phyloP scores from a whole-genome alignment of 768 basidiomycete species.

The Lactarius tabidus region DNA sequence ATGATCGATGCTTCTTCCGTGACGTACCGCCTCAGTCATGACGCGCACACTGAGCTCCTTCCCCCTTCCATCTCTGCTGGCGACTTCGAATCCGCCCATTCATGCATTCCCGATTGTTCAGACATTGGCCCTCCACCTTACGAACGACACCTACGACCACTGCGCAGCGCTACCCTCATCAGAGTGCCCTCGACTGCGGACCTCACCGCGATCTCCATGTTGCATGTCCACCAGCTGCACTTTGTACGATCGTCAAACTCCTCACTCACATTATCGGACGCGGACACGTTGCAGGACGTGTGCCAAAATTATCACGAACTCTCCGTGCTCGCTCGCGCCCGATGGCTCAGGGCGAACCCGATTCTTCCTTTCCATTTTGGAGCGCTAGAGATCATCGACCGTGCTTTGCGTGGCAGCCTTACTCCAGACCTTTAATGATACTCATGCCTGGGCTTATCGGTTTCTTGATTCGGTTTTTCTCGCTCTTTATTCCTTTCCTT shows the following conservation, averaged over 20 bases:
- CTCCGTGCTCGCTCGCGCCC: conserved; percentile 50
- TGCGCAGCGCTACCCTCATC: conserved; percentile 55
- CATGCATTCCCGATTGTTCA: conserved; percentile 36
- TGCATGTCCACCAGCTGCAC: conserved; percentile 61
- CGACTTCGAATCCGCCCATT: conserved; percentile 29
- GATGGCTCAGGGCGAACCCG: conserved; percentile 47
- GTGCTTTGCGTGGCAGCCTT: conserved; percentile 35
- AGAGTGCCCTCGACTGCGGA: conserved; percentile 47
- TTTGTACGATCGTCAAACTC: conserved; percentile 42
- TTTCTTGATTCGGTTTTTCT: conserved; percentile 6
- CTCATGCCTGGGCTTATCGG: not conserved
- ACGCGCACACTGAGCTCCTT: conserved; percentile 4
- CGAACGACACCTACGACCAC: conserved; percentile 43
- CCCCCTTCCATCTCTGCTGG: conserved; percentile 5
- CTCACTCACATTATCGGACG: conserved; percentile 34
- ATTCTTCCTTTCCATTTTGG: conserved; percentile 70
- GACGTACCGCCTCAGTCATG: conserved; percentile 22
- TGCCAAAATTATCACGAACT: conserved; percentile 68
- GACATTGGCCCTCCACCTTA: conserved; percentile 35
- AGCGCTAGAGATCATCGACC: conserved; percentile 60
- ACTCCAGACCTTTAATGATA: conserved; percentile 27
- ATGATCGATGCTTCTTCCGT: conserved; percentile 42
- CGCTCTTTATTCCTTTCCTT: not conserved
- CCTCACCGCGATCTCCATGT: conserved; percentile 44
- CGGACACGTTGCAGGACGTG: conserved; percentile 48